These are phyloP conservation scores for Fraxinus velutina DNA, from an alignment of 305 asterid genomes.

Conservation along the genomic window DNA sequence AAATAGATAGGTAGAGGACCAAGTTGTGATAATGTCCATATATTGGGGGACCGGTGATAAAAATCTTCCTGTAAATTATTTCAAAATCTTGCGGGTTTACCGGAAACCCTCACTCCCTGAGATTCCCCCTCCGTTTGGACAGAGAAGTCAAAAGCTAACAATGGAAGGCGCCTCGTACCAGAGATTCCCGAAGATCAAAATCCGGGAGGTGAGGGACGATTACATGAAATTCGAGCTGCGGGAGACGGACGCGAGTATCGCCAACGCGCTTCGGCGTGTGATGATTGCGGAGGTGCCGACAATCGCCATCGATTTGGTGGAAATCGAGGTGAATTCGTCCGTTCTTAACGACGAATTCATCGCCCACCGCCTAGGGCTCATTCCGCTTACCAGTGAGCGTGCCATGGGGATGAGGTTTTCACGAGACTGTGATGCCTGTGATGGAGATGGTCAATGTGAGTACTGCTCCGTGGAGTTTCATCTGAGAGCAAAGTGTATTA, in stretches of 20 bases:
- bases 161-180: slow-evolving; percentile 77
- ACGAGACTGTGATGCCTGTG: slow-evolving; percentile 96
- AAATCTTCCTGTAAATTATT: not conserved
- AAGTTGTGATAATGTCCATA: not conserved
- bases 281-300: slow-evolving; percentile 99
- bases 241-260: slow-evolving; percentile 83
- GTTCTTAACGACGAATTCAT: slow-evolving; percentile 90
- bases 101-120: slow-evolving; percentile 22
- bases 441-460: slow-evolving; percentile 97
- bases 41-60: not conserved
- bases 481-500: slow-evolving; percentile 64
- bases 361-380: slow-evolving; percentile 83
- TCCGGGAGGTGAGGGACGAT: slow-evolving; percentile 71
- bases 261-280: slow-evolving; percentile 96
- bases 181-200: slow-evolving; percentile 79
- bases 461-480: slow-evolving; percentile 94
- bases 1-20: not conserved
- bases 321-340: slow-evolving; percentile 89
- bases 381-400: slow-evolving; percentile 80
- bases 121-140: not conserved
- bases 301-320: slow-evolving; percentile 86
- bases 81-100: slow-evolving; percentile 22
- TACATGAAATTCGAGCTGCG: slow-evolving; percentile 87
- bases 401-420: slow-evolving; percentile 98
- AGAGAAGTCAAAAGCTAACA: slow-evolving; percentile 14